These are phyloP conservation scores for Lactuca saligna DNA, from an alignment of 129 eudicot genomes.

Conservation along the genomic window DNA sequence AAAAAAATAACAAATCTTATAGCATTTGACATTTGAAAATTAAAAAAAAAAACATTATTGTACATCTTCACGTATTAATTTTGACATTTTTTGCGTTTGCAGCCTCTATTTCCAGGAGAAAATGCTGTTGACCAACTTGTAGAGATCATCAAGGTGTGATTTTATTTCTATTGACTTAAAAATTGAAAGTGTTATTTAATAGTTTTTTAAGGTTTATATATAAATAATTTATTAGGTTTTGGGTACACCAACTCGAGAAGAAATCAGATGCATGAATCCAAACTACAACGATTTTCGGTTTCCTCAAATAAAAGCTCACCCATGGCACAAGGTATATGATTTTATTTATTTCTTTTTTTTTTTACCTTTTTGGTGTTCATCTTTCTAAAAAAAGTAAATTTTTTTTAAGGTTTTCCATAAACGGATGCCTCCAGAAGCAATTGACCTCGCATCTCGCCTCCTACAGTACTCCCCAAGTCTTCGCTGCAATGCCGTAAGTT, in stretches of 20 bases:
- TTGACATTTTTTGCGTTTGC: not conserved
- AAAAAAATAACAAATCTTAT: not conserved
- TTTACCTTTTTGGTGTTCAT: not conserved
- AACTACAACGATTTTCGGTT: constrained; percentile 86
- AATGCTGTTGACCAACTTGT: constrained; percentile 97
- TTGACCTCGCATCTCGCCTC: constrained; percentile 89
- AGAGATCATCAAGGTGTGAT: constrained; percentile 84
- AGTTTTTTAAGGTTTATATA: constrained; percentile 11
- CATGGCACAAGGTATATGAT: constrained; percentile 88
- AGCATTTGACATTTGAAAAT: not conserved
- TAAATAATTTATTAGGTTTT: constrained; percentile 55
- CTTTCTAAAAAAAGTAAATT: constrained; percentile 6
- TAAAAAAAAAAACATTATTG: not conserved
- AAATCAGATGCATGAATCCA: constrained; percentile 95
- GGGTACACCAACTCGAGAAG: constrained; percentile 98
- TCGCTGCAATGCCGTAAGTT: constrained; percentile 94
- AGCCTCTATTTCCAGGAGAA: constrained; percentile 98
- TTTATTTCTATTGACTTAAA: not conserved
- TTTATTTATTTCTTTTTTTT: not conserved
- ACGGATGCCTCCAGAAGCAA: constrained; percentile 97
- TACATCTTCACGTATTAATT: not conserved
- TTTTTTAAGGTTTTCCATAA: constrained; percentile 81
- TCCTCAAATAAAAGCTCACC: constrained; percentile 96
- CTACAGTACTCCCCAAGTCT: constrained; percentile 96
- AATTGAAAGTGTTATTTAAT: not conserved